phyloP scores from a whole-genome alignment of 306 rosid genomes.

The Vicia villosa region DNA sequence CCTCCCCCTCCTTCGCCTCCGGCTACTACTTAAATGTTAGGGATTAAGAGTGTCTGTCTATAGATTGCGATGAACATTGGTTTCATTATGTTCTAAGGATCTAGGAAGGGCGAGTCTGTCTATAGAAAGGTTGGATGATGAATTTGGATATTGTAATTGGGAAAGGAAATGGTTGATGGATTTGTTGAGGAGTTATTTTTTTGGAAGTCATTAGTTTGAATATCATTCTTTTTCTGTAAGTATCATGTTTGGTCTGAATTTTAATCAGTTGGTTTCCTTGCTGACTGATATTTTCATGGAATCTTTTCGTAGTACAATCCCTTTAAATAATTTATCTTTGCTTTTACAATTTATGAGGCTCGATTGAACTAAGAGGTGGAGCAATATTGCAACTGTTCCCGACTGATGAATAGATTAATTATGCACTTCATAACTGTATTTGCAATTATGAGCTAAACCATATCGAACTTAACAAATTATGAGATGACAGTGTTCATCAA shows the following conservation, averaged over 20 bases:
- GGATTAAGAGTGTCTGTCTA: constrained; percentile 22
- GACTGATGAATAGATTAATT: not conserved
- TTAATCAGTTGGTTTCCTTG: constrained; percentile 16
- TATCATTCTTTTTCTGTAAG: constrained; percentile 42
- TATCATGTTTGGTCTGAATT: constrained; percentile 19
- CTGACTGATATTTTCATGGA: constrained; percentile 8
- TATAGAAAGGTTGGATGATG: constrained; percentile 21
- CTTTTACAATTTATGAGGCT: constrained; percentile 15
- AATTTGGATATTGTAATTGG: not conserved
- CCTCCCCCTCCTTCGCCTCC: constrained; percentile 40
- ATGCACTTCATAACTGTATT: not conserved
- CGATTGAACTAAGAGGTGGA: constrained; percentile 6
- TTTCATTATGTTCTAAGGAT: constrained; percentile 27
- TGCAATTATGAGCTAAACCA: not conserved
- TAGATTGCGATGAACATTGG: constrained; percentile 6
- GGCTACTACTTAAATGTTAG: constrained; percentile 13
- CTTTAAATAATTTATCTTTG: not conserved
- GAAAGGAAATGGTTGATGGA: constrained; percentile 24
- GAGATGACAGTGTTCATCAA: not conserved
- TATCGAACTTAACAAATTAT: not conserved
- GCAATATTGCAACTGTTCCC: not conserved
- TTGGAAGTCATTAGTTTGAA: constrained; percentile 32
- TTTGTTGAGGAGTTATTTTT: constrained; percentile 32
- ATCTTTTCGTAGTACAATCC: constrained; percentile 13
- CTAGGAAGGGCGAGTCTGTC: constrained; percentile 19